These are phyloP conservation scores for Gymnopilus dilepis DNA, from an alignment of 768 basidiomycete species.

Conservation along the genomic window DNA sequence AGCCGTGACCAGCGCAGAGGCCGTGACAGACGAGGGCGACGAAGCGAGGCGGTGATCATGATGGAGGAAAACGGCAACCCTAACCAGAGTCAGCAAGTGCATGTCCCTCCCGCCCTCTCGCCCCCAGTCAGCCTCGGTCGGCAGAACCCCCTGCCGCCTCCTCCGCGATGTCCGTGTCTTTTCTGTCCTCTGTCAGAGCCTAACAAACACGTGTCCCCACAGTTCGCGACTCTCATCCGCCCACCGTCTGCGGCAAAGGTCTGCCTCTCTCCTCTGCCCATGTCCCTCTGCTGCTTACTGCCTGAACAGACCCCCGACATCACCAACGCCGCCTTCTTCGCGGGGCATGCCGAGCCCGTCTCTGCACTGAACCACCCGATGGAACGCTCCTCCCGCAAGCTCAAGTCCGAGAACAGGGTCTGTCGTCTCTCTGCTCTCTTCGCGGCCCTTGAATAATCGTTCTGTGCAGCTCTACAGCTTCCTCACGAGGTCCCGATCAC, in stretches of 20 bases:
- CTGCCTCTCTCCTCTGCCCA: slow-evolving; percentile 20
- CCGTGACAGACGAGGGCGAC: not conserved
- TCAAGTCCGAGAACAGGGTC: slow-evolving; percentile 54
- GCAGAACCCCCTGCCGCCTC: slow-evolving; percentile 13
- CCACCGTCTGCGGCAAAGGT: slow-evolving; percentile 34
- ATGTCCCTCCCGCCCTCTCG: slow-evolving; percentile 1
- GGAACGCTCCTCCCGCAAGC: slow-evolving; percentile 46
- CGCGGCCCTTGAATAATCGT: slow-evolving; percentile 2
- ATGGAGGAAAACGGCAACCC: not conserved
- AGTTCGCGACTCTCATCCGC: slow-evolving; percentile 45
- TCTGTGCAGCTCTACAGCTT: slow-evolving; percentile 62
- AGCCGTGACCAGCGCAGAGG: not conserved
- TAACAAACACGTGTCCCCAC: slow-evolving; percentile 56
- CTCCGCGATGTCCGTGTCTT: no score
- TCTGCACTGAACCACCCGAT: slow-evolving; percentile 16
- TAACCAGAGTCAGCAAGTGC: not conserved
- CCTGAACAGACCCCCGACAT: slow-evolving; percentile 18
- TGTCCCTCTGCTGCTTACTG: slow-evolving; percentile 25
- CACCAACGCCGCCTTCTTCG: no score
- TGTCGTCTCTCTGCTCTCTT: slow-evolving; percentile 18
- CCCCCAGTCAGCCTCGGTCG: slow-evolving; percentile 13
- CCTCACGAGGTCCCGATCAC: slow-evolving; percentile 63
- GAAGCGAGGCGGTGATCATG: not conserved
- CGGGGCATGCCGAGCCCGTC: slow-evolving; percentile 41
- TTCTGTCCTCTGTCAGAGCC: no score